Percentiles rank a stretch among this genome's conserved stretches.
These are phyloP conservation scores for Plantago coronopus DNA, from an alignment of 305 asterid genomes.

Conservation along the genomic window DNA sequence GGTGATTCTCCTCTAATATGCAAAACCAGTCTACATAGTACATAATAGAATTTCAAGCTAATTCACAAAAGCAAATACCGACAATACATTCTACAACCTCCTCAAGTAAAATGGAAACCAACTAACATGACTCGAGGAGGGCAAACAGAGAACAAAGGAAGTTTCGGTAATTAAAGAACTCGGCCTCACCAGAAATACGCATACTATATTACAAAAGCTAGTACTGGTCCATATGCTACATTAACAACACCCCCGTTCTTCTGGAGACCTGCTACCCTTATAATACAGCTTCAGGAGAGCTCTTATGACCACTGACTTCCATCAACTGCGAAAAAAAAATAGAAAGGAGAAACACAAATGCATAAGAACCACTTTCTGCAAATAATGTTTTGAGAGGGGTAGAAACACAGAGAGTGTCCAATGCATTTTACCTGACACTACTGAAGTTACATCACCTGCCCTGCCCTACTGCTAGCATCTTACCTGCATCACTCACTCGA, in stretches of 20 bases:
- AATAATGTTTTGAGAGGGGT: not conserved
- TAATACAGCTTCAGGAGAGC: constrained; percentile 16
- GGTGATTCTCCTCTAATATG: not conserved
- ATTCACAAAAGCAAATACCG: not conserved
- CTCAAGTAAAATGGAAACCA: not conserved
- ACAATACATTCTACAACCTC: not conserved
- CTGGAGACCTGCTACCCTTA: constrained; percentile 18
- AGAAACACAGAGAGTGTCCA: too few species aligned
- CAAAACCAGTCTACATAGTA: not conserved
- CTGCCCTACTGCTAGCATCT: too few species aligned
- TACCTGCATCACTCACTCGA: too few species aligned
- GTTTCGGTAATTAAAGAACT: not conserved
- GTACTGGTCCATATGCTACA: constrained; percentile 3
- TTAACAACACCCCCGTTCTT: constrained; percentile 16
- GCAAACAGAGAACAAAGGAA: not conserved
- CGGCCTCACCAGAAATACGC: constrained; percentile 7
- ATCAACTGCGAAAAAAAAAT: constrained; percentile 17
- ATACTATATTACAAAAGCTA: constrained; percentile 21
- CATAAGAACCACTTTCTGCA: not conserved
- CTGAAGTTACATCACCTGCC: too few species aligned
- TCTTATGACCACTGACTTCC: constrained; percentile 18
- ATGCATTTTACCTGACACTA: not conserved
- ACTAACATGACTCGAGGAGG: not conserved
- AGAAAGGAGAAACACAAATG: not conserved
- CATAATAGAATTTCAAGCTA: not conserved